Base-by-base conservation (phyloP, 495 filamentous ascomycete genomes). In the Annulohypoxylon moriforme region DNA sequence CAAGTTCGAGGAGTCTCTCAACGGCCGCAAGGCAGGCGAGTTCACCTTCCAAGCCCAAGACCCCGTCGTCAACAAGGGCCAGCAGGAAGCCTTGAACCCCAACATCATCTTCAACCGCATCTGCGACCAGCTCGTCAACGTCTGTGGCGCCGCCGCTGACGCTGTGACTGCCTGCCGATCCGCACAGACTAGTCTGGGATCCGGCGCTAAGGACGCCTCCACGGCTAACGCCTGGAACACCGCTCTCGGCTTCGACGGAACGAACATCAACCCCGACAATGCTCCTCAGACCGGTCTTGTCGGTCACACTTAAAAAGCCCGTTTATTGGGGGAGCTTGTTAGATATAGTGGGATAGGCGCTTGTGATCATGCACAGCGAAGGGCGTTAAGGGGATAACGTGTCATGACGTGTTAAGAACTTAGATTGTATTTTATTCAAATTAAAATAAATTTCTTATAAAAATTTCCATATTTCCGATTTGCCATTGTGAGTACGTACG, bases 81-180 rank as follows among this genome's bases (percentile, higher is more conserved):
- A 88, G 78, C 74, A 84, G 73, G 83, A 81, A 40, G 85, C 85
- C 46, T 22, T 58, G 33, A 87, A 88, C 82, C 85, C 85, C 60
- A 82, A 84, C 79, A 90, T 90, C 83, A 90, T 90, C 82, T 87
- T 87, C 80, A 89, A 89, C 83, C 84, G 86, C 60, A 84, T 90
- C 75, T 87, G 86, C 75, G 86, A 89, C 77, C 86, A 88, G 81
- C 81, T 89, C 33, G 83, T 52, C 76, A 85, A 85, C 76, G 81
- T 87, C 44, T 89, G 87, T 81, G 79, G 76, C 42, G 87, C 87
- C 50, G 87, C 86, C 76, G 76, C 78, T 36, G 87, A 87, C 33
- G 87, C 86, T 59, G 79, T 83, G 77, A 73, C 79, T 36, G 80
- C 81, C 2, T 85, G 83, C 76, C 58, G 60, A 52, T 74, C 60